phyloP scores from a whole-genome alignment of 306 rosid species.

The Datisca glomerata region DNA sequence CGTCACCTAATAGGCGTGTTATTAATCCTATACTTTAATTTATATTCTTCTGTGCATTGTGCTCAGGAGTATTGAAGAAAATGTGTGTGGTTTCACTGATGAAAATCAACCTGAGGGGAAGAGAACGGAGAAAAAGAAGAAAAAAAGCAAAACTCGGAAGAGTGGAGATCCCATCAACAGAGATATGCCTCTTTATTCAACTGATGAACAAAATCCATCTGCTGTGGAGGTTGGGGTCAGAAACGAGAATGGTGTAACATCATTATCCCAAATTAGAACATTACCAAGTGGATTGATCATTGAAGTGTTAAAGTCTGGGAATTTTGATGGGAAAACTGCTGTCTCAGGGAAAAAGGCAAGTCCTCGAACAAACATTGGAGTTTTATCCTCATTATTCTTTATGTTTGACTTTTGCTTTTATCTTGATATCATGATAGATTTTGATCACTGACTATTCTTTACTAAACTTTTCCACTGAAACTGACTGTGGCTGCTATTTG shows the following conservation, averaged over 20 bases:
- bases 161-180: conserved; percentile 20
- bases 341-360: conserved; percentile 51
- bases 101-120: conserved; percentile 26
- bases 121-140: conserved; percentile 37
- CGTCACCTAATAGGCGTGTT: neutral
- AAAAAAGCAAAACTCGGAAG: conserved; percentile 34
- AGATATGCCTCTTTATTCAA: conserved; percentile 16
- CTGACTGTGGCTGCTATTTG: conserved; percentile 6
- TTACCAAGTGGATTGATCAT: conserved; percentile 43
- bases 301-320: conserved; percentile 53
- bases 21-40: neutral
- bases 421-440: neutral
- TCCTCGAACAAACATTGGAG: conserved; percentile 1
- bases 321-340: conserved; percentile 54
- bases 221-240: conserved; percentile 15
- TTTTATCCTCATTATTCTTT: neutral
- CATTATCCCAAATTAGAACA: conserved; percentile 31
- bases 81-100: conserved; percentile 19
- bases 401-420: neutral
- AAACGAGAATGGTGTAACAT: conserved; percentile 13
- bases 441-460: neutral
- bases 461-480: neutral
- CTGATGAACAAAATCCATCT: conserved; percentile 16
- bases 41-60: conserved; percentile 2
- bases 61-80: conserved; percentile 24